Evolutionary conservation across 257 asterid species (phyloP), one percentile per base, ranked within the genome.

Genomic region (Fraxinus cuspidata): DNA sequence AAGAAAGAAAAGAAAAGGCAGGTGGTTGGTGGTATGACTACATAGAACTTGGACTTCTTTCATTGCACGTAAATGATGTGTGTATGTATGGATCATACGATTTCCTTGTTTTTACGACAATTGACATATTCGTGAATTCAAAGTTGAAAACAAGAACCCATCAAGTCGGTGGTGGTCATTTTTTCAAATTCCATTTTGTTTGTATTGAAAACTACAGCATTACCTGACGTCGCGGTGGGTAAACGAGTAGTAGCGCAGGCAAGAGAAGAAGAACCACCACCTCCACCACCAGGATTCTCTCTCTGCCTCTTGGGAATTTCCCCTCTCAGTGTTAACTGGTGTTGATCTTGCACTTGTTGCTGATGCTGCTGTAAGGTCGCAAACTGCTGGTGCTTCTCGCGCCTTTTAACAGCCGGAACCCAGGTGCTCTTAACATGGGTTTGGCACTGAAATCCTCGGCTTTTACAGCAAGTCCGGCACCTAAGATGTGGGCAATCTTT

Each of bases 401-500:
- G 86, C 35, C 97, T 85, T 71, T 85, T 90, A 1, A 93, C 81
- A 15, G 97, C 97, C 31, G 97, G 93, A 44, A 91, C 93, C 97
- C 97, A 91, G 72, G 96, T 90, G 81, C 94, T 91, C 82, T 86
- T 91, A 9, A 89, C 85, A 78, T 91, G 96, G 1, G 96, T 91
- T 32, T 84, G 85, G 76, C 96, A 91, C 35, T 82, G 92, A 63
- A 88, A 88, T 35, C 96, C 96, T 13, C 91, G 86, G 82, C 92
- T 91, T 84, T 89, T 91, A 28, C 96, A 91, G 47, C 96, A 91
- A 29, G 91, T 90, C 72, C 97, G 84, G 73, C 97, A 91, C 82
- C 97, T 86, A 81, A 83, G 3, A 79, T 91, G 92, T 13, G 83
- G 3, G 63, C 97, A 91, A 40, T 87, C 97, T 66, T 91, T 91